Conservation (phyloP, 768 basidiomycete genomes). For the Rhodocollybia butyracea region DNA sequence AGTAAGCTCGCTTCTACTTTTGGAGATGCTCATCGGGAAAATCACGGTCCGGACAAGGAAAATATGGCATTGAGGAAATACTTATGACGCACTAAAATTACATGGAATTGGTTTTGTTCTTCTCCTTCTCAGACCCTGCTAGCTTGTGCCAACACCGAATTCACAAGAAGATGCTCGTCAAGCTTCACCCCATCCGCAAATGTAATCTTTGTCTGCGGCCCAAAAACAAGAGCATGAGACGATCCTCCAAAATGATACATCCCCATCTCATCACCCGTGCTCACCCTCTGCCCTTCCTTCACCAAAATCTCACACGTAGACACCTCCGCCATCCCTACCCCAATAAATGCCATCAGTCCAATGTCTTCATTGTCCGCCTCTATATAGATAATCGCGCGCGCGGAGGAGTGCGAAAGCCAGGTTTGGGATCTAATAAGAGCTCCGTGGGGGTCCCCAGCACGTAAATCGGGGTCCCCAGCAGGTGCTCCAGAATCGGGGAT, state of each 20-base stretch:
- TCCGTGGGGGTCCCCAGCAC: not conserved
- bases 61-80: no score
- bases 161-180: no score
- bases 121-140: no score
- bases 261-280: conserved; percentile 46
- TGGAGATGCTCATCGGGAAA: no score
- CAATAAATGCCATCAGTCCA: conserved; percentile 37
- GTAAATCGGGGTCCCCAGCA: conserved; percentile 2
- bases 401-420: conserved; percentile 30
- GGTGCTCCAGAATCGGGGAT: conserved; percentile 17
- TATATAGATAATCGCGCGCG: conserved; percentile 37
- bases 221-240: conserved; percentile 4
- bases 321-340: conserved; percentile 49
- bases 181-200: no score
- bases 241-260: conserved; percentile 55
- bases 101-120: no score
- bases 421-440: conserved; percentile 14
- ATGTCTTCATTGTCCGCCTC: conserved; percentile 28
- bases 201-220: no score
- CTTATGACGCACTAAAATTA: no score
- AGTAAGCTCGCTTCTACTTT: no score
- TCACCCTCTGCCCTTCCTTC: conserved; percentile 33
- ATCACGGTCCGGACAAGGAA: no score
- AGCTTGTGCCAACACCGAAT: no score
- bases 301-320: conserved; percentile 46